Evolutionary conservation across 1,139 yeast genomes (phyloP), one percentile per base, ranked within the genome.

Genomic region (Geotrichum carabidarum): DNA sequence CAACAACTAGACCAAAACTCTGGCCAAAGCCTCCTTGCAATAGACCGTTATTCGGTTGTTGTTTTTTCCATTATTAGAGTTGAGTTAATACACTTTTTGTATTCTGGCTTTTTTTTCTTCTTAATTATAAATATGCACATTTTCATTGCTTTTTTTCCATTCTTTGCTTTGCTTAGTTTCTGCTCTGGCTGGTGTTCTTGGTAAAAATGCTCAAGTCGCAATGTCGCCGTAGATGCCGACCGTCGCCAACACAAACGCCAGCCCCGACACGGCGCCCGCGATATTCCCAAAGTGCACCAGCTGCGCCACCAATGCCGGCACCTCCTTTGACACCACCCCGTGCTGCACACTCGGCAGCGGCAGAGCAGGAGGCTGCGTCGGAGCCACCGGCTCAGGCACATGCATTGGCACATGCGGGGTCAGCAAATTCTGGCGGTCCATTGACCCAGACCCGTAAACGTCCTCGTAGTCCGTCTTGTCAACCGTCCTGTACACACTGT

Each of bases 181-280:
- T 22, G n/a, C n/a, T n/a, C n/a, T n/a, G n/a, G n/a, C n/a, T 5
- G 27, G 3, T 22, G 27, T 22, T 5, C 27, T 5, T 22, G 3
- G 4, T 5, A 22, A 22, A 22, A 22, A 22, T 22, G 27, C 27
- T 22, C 27, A 22, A 22, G 27, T 3, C 27, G 27, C 53, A 57
- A 63, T 50, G 53, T 64, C 69, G 12, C 69, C 69, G 48, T 64
- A 65, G 53, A 65, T 64, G n/a, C 69, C 69, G 31, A 65, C 60
- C 9, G 67, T 62, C 32, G 62, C 57, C 34, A 63, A 57, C 44
- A 65, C 52, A 48, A 65, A 65, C 11, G 65, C 68, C 22, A 61
- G 31, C 9, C 59, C 57, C n/a, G 57, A 48, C 36, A 63, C 51
- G 8, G 58, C 58, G 2, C 65, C 54, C 4, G 64, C 58, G 17